A percentile compares a stretch with the other conserved stretches of the same genome.
Conservation (phyloP, 768 basidiomycete species). For the Amanita polypyramis region DNA sequence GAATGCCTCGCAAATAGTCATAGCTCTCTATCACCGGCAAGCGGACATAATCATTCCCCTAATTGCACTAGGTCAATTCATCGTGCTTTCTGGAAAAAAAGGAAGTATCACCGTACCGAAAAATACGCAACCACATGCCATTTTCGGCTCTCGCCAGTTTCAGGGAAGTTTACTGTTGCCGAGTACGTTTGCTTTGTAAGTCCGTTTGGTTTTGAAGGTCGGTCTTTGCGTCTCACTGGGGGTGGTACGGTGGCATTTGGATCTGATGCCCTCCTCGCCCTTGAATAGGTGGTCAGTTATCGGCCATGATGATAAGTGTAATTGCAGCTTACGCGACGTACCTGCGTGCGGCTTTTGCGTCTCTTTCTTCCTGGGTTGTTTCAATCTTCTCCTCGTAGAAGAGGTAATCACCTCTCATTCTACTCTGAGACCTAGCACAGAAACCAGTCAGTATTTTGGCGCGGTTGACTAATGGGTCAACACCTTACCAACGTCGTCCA, state of each 20-base stretch:
- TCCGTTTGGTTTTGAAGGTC: conserved; percentile 72
- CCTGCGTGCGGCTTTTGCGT: conserved; percentile 73
- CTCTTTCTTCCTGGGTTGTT: conserved; percentile 69
- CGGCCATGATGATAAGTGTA: conserved; percentile 10
- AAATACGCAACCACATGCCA: conserved; percentile 85
- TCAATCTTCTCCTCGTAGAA: conserved; percentile 82
- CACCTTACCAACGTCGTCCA: conserved; percentile 66
- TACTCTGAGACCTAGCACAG: conserved; percentile 61
- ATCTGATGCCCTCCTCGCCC: conserved; percentile 51
- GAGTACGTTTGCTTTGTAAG: conserved; percentile 83
- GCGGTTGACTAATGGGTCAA: not conserved
- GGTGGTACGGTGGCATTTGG: conserved; percentile 47
- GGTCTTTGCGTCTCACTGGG: conserved; percentile 60
- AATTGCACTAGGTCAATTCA: not conserved
- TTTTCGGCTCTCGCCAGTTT: conserved; percentile 47
- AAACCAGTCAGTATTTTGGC: not conserved
- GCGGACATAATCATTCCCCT: conserved; percentile 61
- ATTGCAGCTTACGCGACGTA: conserved; percentile 20
- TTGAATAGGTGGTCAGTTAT: conserved; percentile 13
- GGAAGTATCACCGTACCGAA: conserved; percentile 22
- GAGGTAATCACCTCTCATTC: conserved; percentile 75
- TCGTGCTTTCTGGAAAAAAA: not conserved
- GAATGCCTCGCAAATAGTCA: conserved; percentile 57
- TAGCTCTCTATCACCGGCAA: conserved; percentile 70
- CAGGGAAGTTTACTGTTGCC: conserved; percentile 59